A percentile compares a stretch with the other conserved stretches of the same genome.
phyloP scores from a whole-genome alignment of 352 stramenopile genomes.

The Thraustochytrium striatum region DNA sequence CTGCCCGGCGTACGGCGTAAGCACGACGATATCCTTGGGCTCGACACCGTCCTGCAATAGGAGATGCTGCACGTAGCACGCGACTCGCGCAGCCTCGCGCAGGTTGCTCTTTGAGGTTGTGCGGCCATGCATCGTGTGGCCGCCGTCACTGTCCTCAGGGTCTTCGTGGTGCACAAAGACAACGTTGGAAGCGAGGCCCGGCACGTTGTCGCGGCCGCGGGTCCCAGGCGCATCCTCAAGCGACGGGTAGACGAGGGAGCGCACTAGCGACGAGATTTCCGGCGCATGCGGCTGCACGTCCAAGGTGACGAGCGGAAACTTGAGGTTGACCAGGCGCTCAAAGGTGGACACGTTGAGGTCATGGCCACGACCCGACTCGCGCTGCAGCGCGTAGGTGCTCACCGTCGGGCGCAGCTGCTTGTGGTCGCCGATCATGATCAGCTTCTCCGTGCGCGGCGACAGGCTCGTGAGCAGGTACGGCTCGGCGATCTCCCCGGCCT shows the following conservation, averaged over 20 bases:
- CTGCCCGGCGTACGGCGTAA: constrained; percentile 6
- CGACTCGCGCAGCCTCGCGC: neutral
- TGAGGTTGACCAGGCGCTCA: constrained; percentile 1
- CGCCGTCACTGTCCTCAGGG: neutral
- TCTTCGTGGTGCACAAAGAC: constrained; percentile 1
- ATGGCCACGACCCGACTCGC: neutral
- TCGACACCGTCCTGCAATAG: neutral
- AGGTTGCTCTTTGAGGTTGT: neutral
- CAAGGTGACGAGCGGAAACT: neutral
- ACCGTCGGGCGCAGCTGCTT: constrained; percentile 7
- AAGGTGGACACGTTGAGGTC: constrained; percentile 3
- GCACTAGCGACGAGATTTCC: neutral
- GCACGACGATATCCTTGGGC: neutral
- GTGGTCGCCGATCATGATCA: constrained; percentile 19
- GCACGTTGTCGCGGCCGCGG: neutral
- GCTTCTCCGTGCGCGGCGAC: neutral
- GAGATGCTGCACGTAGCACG: neutral
- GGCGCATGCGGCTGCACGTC: neutral
- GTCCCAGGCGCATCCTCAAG: neutral
- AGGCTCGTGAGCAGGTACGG: neutral
- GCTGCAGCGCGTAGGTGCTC: neutral
- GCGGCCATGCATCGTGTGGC: too few species aligned
- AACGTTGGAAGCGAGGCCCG: neutral
- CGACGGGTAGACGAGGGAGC: neutral
- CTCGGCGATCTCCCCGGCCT: constrained; percentile 7